A percentile compares a stretch with the other conserved stretches of the same genome.
These are phyloP conservation scores for Nakaseomyces uthaithaninus DNA, from an alignment of 1,139 yeast genomes.

Conservation along the genomic window DNA sequence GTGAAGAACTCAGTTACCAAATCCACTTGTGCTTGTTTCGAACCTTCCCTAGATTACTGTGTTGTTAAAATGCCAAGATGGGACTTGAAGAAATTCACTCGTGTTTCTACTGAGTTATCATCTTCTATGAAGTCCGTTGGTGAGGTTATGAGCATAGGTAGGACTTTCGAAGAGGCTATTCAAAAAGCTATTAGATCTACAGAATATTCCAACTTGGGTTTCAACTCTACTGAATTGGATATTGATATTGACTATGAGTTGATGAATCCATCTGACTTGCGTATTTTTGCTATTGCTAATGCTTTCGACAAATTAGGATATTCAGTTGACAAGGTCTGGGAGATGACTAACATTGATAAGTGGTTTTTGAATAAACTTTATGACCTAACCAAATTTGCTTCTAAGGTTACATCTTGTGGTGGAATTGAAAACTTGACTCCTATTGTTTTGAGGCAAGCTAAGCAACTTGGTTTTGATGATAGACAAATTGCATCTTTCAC, in stretches of 20 bases:
- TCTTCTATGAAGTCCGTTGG: constrained; percentile 99
- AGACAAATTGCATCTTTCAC: constrained; percentile 90
- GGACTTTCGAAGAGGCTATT: constrained; percentile 96
- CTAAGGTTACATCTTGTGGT: constrained; percentile 52
- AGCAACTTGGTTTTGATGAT: constrained; percentile 95
- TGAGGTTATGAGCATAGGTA: constrained; percentile 97
- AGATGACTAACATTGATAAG: constrained; percentile 86
- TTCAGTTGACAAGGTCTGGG: constrained; percentile 87
- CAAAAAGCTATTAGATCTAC: constrained; percentile 97
- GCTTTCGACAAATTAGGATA: constrained; percentile 72
- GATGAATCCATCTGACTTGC: constrained; percentile 93
- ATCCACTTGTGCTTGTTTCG: constrained; percentile 94
- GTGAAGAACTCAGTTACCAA: constrained; percentile 90
- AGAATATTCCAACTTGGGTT: constrained; percentile 90
- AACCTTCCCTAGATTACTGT: constrained; percentile 94
- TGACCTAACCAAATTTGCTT: constrained; percentile 62
- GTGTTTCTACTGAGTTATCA: constrained; percentile 80
- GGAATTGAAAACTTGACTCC: constrained; percentile 55
- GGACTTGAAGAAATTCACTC: constrained; percentile 93
- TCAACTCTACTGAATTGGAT: constrained; percentile 81
- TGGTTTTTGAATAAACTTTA: constrained; percentile 91
- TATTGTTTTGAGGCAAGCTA: constrained; percentile 67
- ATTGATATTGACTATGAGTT: constrained; percentile 85
- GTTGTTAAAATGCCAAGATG: constrained; percentile 98
- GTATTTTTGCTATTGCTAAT: constrained; percentile 93